These are phyloP conservation scores for Nicotiana paniculata DNA, from an alignment of 257 asterid species.

Conservation along the genomic window DNA sequence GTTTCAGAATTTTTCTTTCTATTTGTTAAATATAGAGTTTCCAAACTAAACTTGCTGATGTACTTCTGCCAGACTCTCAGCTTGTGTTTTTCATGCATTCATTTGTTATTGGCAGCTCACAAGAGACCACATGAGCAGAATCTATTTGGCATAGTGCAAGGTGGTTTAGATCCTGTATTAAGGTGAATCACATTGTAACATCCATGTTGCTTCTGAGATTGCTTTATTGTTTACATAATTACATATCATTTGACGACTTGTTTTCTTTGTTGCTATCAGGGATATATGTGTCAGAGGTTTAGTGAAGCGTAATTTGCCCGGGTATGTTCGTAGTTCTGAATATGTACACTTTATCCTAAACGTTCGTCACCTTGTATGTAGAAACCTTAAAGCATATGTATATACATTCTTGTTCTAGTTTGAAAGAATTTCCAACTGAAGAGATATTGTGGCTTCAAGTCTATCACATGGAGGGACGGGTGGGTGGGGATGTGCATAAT, in stretches of 20 bases:
- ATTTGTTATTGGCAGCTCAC: conserved; percentile 63
- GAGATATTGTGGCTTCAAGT: neutral
- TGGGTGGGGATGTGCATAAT: neutral
- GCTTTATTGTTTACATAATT: neutral
- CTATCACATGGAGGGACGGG: neutral
- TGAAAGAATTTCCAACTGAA: neutral
- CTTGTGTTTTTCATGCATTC: neutral
- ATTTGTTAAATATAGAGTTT: neutral
- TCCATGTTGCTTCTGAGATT: neutral
- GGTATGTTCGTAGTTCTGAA: conserved; percentile 39
- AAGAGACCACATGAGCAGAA: conserved; percentile 88
- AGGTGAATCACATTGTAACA: conserved; percentile 40
- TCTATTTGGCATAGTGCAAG: conserved; percentile 97
- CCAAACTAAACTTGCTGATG: neutral
- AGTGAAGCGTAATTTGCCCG: conserved; percentile 92
- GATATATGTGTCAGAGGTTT: conserved; percentile 87
- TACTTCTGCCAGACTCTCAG: neutral
- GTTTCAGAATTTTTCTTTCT: neutral
- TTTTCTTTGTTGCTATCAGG: conserved; percentile 44
- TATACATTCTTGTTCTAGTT: neutral
- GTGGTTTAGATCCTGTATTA: conserved; percentile 94
- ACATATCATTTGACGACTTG: conserved; percentile 5
- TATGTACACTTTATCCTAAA: neutral
- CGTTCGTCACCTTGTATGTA: neutral
- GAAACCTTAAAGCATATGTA: neutral